Percentiles rank a stretch among this genome's conserved stretches.
Evolutionary conservation across 352 stramenopile species (phyloP).

Genomic region (Globisporangium okanoganense): DNA sequence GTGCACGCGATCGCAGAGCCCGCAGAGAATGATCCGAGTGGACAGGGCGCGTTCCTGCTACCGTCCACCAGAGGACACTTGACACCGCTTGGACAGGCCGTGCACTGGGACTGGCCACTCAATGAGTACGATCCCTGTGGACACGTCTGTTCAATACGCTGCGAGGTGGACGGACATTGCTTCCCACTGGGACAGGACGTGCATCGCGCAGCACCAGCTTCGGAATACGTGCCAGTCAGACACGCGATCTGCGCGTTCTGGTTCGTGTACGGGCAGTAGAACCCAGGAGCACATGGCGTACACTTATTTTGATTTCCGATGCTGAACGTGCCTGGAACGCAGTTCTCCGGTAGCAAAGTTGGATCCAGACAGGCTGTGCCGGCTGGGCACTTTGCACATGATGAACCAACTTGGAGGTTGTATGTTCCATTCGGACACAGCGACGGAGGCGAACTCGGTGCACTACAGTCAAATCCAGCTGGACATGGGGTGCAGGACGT

Average conservation of each 20-base stretch:
- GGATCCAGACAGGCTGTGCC: constrained; percentile 33
- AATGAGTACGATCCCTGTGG: constrained; percentile 58
- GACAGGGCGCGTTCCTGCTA: constrained; percentile 41
- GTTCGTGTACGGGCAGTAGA: constrained; percentile 49
- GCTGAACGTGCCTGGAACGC: constrained; percentile 49
- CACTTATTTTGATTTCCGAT: constrained; percentile 41
- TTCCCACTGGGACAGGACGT: constrained; percentile 48
- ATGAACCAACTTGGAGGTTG: constrained; percentile 28
- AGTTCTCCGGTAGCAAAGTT: constrained; percentile 28
- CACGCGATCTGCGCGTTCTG: constrained; percentile 47
- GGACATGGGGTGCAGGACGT: constrained; percentile 39
- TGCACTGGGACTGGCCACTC: constrained; percentile 32
- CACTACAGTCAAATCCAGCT: constrained; percentile 51
- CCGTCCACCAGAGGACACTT: constrained; percentile 52
- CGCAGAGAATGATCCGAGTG: constrained; percentile 35
- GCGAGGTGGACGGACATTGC: constrained; percentile 44
- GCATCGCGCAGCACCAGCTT: constrained; percentile 40
- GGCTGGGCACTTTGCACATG: constrained; percentile 37
- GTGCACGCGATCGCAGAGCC: constrained; percentile 49
- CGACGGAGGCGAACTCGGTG: constrained; percentile 24
- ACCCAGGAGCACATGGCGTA: constrained; percentile 48
- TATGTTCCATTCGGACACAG: constrained; percentile 41
- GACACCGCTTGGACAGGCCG: constrained; percentile 31
- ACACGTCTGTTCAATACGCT: constrained; percentile 46
- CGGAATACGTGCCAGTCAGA: constrained; percentile 39